Evolutionary conservation across 805 yeast species (phyloP), one percentile per base, ranked within the genome.

Genomic region (Candida fluviatilis): DNA sequence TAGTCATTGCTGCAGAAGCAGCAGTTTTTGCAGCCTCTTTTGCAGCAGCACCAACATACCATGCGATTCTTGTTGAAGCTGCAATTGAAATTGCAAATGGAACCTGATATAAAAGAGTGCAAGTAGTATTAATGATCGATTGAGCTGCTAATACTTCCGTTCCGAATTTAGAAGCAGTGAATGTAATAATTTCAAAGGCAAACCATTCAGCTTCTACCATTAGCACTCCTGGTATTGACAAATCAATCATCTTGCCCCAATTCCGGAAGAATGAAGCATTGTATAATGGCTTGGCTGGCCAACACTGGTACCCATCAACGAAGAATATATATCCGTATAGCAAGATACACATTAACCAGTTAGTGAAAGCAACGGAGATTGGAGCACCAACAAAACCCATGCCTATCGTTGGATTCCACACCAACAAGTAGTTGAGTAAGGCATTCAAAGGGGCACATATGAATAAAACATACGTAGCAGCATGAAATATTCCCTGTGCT

Each of bases 191-290:
- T 60, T 84, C 91, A 57, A 84, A 84, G 1, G 89, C 87, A 27
- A 84, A 62, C 73, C 85, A 84, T 58, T 84, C 93, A 14, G 88
- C 84, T 50, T 80, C 76, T 16, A 84, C 85, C 84, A 83, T 81
- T 38, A 82, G 60, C 21, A 83, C 77, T 26, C 90, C 89, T 4
- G 88, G 88, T n/a, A 78, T 52, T 2, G 90, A 81, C 29, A 84
- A 61, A 43, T 63, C 66, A 31, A 83, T 63, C 80, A 84, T 77
- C 49, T 71, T 75, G 4, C 58, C 55, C 90, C 90, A 84, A 47
- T 81, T 79, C 32, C 57, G 53, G 48, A 73, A 71, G 42, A 48
- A 60, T 4, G 51, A 36, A 12, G 34, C 37, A 35, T 54, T 49
- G 24, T 52, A 39, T 13, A 59, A 42, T n/a, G 58, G 40, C 26